Evolutionary conservation across 1,284 basidiomycete species (phyloP), one percentile per base, ranked within the genome.

Genomic region (Phlebopus sp.): DNA sequence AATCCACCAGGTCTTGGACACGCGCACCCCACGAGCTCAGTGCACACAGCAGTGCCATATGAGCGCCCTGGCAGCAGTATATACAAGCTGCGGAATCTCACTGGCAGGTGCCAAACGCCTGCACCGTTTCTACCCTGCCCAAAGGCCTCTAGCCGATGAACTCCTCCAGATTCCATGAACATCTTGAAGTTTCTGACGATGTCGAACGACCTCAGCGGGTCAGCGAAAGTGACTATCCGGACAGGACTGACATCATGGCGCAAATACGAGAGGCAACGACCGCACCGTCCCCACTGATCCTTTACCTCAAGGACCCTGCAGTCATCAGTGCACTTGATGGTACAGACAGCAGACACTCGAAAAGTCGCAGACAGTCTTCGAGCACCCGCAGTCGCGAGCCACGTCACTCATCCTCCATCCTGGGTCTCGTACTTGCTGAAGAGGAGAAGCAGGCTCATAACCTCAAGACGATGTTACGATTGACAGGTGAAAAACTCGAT

Each of bases 361-460:
- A 52, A 17, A 53, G 43, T 17, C 53, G 55, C 9, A 54, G 61
- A 1, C 63, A 54, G 21, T 55, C 65, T 23, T 56, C 66, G 8
- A 59, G 51, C 50, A 47, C 59, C 2, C 64, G 62, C 4, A 53
- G 58, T 40, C 57, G 53, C 31, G 62, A 53, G 25, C 55, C 59
- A 31, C 53, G 57, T 32, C 47, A 38, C 29, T 38, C 56, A 0
- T 48, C 56, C 3, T 46, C 63, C 10, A 46, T 66, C 21, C 52
- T 65, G 25, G 62, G 62, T 1, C 39, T 77, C 29, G 71, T 78
- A 34, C 72, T 84, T 25, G 75, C 76, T n/a, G 82, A 84, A 52
- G 80, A 83, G 60, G 80, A 84, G 60, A 75, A 76, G 44, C 78
- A 83, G 56, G 72, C 73, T 25, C 71, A 74, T 50, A 75, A 76